These are phyloP conservation scores for Phyllosticta capitalensis DNA, from an alignment of 2,329 filamentous ascomycete genomes.

Conservation along the genomic window DNA sequence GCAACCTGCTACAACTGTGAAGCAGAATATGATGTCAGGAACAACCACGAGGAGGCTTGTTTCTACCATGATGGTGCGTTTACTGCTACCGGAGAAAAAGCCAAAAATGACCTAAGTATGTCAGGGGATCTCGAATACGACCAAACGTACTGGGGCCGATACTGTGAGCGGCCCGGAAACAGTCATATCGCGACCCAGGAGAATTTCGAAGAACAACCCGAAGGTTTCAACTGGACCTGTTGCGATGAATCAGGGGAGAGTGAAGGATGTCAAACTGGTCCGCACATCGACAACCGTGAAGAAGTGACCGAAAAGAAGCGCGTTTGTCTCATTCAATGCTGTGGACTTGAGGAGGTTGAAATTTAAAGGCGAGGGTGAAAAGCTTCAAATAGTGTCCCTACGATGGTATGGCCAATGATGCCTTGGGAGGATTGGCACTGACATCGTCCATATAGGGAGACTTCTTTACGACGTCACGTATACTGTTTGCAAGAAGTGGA, in stretches of 20 bases:
- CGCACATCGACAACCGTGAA: not conserved
- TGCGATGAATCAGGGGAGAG: not conserved
- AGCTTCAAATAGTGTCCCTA: too few species aligned
- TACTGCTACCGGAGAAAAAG: too few species aligned
- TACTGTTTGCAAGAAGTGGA: too few species aligned
- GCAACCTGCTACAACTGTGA: not conserved
- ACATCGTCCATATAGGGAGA: too few species aligned
- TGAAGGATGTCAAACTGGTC: not conserved
- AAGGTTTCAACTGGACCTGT: not conserved
- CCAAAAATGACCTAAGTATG: too few species aligned
- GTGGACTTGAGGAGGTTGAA: too few species aligned
- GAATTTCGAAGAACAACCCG: not conserved
- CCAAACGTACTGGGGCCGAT: not conserved
- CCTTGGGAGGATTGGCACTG: too few species aligned
- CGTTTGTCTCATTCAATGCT: too few species aligned
- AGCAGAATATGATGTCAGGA: not conserved
- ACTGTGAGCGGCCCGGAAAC: not conserved
- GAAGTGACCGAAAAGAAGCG: not conserved
- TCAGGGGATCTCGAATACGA: not conserved
- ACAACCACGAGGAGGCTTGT: not conserved
- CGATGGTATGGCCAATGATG: too few species aligned
- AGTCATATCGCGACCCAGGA: not conserved
- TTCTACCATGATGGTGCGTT: constrained; percentile 4
- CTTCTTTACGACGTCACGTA: too few species aligned
- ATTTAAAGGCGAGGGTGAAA: too few species aligned